Conservation (phyloP, 345 rosid species). For the Alliaria petiolata region DNA sequence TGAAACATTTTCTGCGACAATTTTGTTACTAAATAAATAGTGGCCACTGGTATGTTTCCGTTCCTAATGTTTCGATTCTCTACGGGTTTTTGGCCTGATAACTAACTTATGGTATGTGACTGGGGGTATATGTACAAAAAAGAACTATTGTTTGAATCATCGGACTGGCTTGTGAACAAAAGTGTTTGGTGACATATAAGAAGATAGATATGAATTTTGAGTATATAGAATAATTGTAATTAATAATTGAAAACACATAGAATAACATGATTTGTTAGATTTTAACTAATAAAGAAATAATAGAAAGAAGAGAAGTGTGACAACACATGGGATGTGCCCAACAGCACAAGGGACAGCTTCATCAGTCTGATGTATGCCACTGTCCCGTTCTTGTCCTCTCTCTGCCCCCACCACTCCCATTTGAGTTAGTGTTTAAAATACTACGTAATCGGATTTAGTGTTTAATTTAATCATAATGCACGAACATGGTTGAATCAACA, state of each 20-base stretch:
- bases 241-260: constrained; percentile 24
- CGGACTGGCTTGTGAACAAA: not conserved
- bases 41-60: not conserved
- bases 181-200: not conserved
- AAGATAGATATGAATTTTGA: not conserved
- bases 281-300: not conserved
- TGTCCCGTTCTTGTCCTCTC: constrained; percentile 36
- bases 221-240: constrained; percentile 4
- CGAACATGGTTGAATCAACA: not conserved
- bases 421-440: not conserved
- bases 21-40: not conserved
- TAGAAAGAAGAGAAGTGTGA: constrained; percentile 30
- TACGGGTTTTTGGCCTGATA: not conserved
- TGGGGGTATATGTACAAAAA: not conserved
- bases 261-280: constrained; percentile 24
- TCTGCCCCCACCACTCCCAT: constrained; percentile 25
- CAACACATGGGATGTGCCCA: constrained; percentile 40
- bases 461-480: constrained; percentile 1
- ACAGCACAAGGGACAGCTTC: constrained; percentile 29
- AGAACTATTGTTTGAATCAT: not conserved
- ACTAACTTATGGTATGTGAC: too few species aligned
- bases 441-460: not conserved
- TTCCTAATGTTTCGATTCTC: not conserved
- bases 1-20: too few species aligned
- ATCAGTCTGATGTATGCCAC: constrained; percentile 31